Base-by-base conservation (phyloP, 2,329 filamentous ascomycete genomes). In the Polychaeton citri region DNA sequence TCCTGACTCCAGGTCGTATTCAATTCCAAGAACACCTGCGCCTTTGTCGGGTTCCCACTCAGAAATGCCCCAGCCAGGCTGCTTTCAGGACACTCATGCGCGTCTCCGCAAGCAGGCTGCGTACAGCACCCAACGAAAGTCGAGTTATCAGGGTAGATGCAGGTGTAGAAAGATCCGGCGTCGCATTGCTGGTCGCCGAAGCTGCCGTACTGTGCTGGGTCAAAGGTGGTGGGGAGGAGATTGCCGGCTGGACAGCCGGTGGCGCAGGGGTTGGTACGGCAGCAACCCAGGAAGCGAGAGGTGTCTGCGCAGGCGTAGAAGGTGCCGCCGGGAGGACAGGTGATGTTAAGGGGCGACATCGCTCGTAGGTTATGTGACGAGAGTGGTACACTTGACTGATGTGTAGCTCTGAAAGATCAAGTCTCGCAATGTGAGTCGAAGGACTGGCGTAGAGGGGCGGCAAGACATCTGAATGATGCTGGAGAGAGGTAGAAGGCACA, bases 211-310 rank as follows among this genome's bases (percentile, higher is more conserved):
- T 16, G 30, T 17, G 34, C 13, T 15, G 21, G 21, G 19, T 36
- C 30, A 19, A 36, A 36, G 21, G 21, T 30, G 20, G 34, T 24
- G n/a, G 34, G 34, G n/a, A 30, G 18, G 10, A 36, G 19, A 30
- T 36, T 36, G 6, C 34, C 34, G 30, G 10, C 21, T 30, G 34
- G 34, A 28, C 34, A 36, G 12, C 34, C 34, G 24, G 24, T 28
- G 3, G 24, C 12, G 16, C 34, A 36, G 10, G 34, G 12, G 8
- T 36, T 24, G 19, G 21, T 36, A 13, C 16, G 10, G 19, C 34
- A 36, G 15, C 34, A 36, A 7, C 34, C 34, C 6, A 36, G n/a
- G 13, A 36, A 36, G 12, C n/a, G 6, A 10, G 34, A 28, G 19
- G n/a, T 24, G 20, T 6, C 20, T 12, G 6, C 34, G 21, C 34